phyloP scores from a whole-genome alignment of 176 grass and related monocot species.

The Bothriochloa decipiens region DNA sequence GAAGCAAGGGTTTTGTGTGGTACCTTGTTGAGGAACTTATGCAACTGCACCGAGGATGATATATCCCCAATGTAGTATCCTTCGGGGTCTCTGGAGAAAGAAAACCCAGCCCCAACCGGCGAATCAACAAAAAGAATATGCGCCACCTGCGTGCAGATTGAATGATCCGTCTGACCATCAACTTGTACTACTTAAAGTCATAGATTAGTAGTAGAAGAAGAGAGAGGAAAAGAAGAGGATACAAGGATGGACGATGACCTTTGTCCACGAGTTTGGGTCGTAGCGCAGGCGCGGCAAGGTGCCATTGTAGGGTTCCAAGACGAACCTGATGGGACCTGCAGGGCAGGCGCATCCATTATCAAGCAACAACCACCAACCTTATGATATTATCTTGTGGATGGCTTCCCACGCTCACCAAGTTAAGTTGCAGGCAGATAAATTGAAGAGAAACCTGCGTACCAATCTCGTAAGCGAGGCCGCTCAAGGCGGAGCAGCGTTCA shows the following conservation, averaged over 20 bases:
- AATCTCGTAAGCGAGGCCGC: constrained; percentile 55
- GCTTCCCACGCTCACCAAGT: too few relatives aligned
- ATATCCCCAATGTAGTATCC: constrained; percentile 65
- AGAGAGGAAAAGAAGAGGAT: background rate
- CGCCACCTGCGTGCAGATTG: constrained; percentile 41
- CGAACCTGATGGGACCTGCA: constrained; percentile 60
- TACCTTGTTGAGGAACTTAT: constrained; percentile 59
- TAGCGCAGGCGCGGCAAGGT: constrained; percentile 47
- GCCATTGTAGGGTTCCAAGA: constrained; percentile 43
- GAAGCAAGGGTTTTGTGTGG: background rate
- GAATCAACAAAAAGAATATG: constrained; percentile 77
- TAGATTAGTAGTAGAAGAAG: too few relatives aligned
- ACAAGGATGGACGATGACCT: constrained; percentile 35
- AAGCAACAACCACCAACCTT: background rate
- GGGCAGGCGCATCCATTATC: background rate
- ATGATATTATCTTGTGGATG: too few relatives aligned
- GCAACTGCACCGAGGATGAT: constrained; percentile 31
- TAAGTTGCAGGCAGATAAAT: too few relatives aligned
- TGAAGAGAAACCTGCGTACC: constrained; percentile 33
- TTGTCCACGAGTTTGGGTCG: constrained; percentile 61
- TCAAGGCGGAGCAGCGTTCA: constrained; percentile 57
- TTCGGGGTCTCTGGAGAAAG: constrained; percentile 50
- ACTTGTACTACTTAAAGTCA: too few relatives aligned
- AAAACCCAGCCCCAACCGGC: constrained; percentile 69
- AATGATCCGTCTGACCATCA: background rate